Percentiles rank a stretch among this genome's conserved stretches.
Conservation (phyloP, 176 grass and related monocot species). For the Cymbopogon citratus region DNA sequence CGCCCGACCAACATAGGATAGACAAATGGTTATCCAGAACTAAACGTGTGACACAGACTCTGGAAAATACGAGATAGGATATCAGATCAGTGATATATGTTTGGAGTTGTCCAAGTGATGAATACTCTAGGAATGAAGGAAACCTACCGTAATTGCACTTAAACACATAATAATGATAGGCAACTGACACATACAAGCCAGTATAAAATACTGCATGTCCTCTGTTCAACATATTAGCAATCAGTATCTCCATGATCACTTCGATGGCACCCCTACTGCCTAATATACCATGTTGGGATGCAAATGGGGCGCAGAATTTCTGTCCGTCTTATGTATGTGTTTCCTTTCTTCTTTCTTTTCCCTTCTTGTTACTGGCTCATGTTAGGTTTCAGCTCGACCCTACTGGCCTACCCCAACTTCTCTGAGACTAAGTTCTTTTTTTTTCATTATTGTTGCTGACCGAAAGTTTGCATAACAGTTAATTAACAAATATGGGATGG, state of each 20-base stretch:
- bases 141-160: background rate
- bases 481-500: background rate
- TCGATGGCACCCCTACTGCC: background rate
- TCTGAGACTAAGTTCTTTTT: background rate
- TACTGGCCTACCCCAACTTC: background rate
- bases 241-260: background rate
- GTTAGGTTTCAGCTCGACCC: background rate
- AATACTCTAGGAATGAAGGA: background rate
- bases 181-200: background rate
- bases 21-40: background rate
- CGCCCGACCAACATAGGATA: background rate
- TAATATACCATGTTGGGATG: background rate
- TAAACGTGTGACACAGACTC: background rate
- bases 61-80: background rate
- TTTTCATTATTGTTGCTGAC: background rate
- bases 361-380: background rate
- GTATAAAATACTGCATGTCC: background rate
- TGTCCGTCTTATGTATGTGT: background rate
- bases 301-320: background rate
- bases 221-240: background rate
- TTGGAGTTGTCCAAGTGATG: background rate
- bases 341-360: background rate
- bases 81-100: background rate
- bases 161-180: background rate
- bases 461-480: background rate